A percentile compares a stretch with the other conserved stretches of the same genome.
phyloP scores from a whole-genome alignment of 176 grass and related monocot genomes.

The Zoysia japonica region DNA sequence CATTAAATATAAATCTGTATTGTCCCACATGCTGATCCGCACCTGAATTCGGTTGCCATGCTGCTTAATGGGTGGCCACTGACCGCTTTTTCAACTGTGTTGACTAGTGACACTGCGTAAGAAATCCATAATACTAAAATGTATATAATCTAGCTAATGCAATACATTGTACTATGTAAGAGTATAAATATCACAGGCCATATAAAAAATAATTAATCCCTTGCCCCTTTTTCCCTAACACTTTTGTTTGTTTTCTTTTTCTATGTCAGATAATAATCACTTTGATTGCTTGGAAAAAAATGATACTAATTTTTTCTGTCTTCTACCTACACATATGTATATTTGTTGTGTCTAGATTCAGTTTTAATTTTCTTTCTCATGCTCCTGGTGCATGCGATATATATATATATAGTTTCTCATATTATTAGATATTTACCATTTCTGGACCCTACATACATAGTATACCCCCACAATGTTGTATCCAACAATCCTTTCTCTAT shows the following conservation, averaged over 20 bases:
- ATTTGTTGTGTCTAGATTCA: neutral
- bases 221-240: neutral
- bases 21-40: neutral
- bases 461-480: neutral
- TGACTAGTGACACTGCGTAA: neutral
- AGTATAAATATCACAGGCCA: neutral
- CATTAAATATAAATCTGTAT: neutral
- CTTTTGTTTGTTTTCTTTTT: neutral
- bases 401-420: constrained; percentile 19
- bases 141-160: neutral
- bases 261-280: neutral
- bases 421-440: constrained; percentile 23
- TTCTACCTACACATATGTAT: constrained; percentile 2
- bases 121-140: no score
- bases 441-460: constrained; percentile 14
- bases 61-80: neutral
- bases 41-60: neutral
- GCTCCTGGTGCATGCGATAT: constrained; percentile 22
- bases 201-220: neutral
- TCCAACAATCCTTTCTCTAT: constrained; percentile 30
- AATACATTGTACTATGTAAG: neutral
- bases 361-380: neutral
- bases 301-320: neutral
- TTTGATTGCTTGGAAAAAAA: neutral
- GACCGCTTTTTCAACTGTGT: neutral